phyloP scores from a whole-genome alignment of 2,329 filamentous ascomycete genomes.

The Hymenoscyphus scutula region DNA sequence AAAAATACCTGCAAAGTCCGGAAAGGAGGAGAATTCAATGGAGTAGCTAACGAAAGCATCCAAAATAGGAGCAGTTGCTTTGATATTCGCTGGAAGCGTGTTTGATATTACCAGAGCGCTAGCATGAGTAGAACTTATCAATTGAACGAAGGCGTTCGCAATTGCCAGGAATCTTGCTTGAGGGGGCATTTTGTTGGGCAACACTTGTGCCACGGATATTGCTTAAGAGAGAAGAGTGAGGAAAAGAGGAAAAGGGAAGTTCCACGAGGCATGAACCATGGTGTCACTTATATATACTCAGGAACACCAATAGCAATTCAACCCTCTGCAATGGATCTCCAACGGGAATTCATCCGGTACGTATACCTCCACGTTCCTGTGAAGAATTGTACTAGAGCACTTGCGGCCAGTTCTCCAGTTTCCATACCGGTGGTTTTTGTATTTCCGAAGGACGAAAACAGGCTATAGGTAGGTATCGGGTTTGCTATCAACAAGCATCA shows the following conservation, averaged over 20 bases:
- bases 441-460: not conserved
- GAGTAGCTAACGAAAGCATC: conserved; percentile 51
- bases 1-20: conserved; percentile 39
- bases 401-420: not conserved
- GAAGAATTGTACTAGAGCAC: too few species aligned
- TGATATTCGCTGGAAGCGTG: conserved; percentile 16
- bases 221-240: not conserved
- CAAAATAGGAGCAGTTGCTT: conserved; percentile 26
- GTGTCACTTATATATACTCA: not conserved
- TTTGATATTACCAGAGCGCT: conserved; percentile 10
- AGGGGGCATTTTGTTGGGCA: not conserved
- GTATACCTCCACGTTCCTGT: too few species aligned
- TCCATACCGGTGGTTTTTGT: too few species aligned
- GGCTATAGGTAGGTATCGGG: not conserved
- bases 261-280: not conserved
- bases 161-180: not conserved
- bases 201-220: not conserved
- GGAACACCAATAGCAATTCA: not conserved
- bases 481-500: too few species aligned
- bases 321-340: not conserved
- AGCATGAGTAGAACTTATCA: not conserved
- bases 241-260: not conserved
- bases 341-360: not conserved
- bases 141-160: conserved; percentile 1
- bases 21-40: conserved; percentile 52